Evolutionary conservation across 2,329 filamentous ascomycete genomes (phyloP).

Genomic region (Aspergillus texensis): DNA sequence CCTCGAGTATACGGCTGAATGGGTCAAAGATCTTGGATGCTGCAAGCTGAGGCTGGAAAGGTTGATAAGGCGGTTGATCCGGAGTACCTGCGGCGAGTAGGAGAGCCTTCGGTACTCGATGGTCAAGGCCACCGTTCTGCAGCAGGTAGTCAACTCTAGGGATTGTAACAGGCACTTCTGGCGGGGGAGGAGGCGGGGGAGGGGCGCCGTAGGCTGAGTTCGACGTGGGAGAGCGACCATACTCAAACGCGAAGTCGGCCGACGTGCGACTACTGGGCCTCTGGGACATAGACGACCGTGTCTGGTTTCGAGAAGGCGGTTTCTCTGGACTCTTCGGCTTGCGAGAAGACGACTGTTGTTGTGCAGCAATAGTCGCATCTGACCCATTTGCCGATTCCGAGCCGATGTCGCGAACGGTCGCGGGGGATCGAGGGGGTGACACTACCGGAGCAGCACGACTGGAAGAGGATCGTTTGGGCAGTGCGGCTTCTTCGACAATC

Average conservation of each 20-base stretch:
- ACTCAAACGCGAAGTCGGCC: constrained; percentile 40
- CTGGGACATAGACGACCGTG: constrained; percentile 34
- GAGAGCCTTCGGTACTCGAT: constrained; percentile 72
- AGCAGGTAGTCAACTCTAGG: constrained; percentile 91
- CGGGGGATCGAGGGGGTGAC: constrained; percentile 40
- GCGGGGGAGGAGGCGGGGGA: constrained; percentile 76
- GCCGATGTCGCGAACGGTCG: constrained; percentile 37
- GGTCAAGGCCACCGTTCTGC: constrained; percentile 79
- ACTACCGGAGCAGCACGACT: constrained; percentile 31
- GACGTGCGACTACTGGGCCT: constrained; percentile 31
- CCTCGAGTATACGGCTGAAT: constrained; percentile 79
- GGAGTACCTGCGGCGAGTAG: constrained; percentile 54
- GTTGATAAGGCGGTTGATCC: constrained; percentile 60
- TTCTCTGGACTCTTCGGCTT: constrained; percentile 36
- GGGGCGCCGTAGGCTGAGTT: constrained; percentile 43
- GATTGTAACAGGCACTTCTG: constrained; percentile 66
- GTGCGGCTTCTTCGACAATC: constrained; percentile 32
- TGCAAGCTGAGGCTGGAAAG: constrained; percentile 66
- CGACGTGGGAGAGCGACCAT: constrained; percentile 32
- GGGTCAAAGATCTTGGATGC: constrained; percentile 78
- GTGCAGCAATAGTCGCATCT: constrained; percentile 50
- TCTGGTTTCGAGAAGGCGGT: constrained; percentile 39
- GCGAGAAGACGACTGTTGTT: constrained; percentile 40
- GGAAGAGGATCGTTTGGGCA: constrained; percentile 35
- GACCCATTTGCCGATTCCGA: constrained; percentile 45